Evolutionary conservation across 2,329 filamentous ascomycete species (phyloP), one percentile per base, ranked within the genome.

Genomic region (Sporothrix brasiliensis): DNA sequence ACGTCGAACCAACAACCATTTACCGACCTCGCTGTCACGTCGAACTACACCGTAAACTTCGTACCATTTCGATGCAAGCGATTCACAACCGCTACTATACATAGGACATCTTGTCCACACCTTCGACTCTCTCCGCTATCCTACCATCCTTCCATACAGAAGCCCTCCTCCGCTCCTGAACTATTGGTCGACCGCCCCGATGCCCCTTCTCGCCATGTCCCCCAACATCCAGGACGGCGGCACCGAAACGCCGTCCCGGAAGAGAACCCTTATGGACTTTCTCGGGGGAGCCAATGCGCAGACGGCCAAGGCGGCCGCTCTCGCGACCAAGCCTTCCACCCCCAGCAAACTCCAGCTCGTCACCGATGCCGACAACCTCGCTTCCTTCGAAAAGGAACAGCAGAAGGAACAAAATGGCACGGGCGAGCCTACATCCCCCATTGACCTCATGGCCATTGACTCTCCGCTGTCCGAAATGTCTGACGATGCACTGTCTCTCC

Each of bases 151-250:
- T n/a, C 5, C 44, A 47, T n/a, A 58, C 49, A n/a, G 2, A 21
- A n/a, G 5, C 11, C 34, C 16, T 19, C 44, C 19, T 39, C 53
- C 2, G 13, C 14, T 11, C 27, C 9, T 30, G 52, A 54, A 24
- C 10, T 13, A 3, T 47, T 70, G 41, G 16, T 3, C 34, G 11
- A 4, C 5, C n/a, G 5, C 4, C 7, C 73, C 76, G 72, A 86
- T 86, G 84, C 81, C 85, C 76, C 78, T 87, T 34, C 77, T 81
- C 58, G 79, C 81, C 68, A 79, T 85, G 76, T 83, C 84, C 21
- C 77, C 80, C 14, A 86, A 86, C 72, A 79, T 84, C 41, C 80
- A 82, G 75, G 82, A 84, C 75, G 71, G 63, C 75, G 71, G 69
- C 34, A 77, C 80, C 30, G 82, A 84, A 67, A 74, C 77, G 24